Base-by-base conservation (phyloP, 768 basidiomycete species). In the Tricholoma saponaceum region DNA sequence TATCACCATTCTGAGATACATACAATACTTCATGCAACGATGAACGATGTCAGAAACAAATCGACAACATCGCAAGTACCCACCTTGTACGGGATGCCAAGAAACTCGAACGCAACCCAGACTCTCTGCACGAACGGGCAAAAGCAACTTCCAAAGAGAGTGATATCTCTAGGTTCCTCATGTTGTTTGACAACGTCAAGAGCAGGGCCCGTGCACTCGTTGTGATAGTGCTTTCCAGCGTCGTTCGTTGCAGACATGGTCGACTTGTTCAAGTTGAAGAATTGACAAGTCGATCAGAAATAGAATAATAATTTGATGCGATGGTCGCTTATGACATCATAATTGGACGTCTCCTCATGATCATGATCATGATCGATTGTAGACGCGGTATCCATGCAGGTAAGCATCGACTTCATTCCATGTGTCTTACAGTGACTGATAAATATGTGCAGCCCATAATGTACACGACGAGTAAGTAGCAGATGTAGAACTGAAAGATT, bases 61-160 rank as follows among this genome's bases (percentile, higher is more conserved):
- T 8, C 28, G 4, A n/a, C 37, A 20, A n/a, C n/a, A 28, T 20
- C 9, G 2, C 5, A 25, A 18, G 13, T 30, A 52, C 74, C 50
- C 56, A 87, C 88, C 67, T 85, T 82, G 72, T 95, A 92, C 2
- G 84, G 81, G 46, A 92, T 81, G 1, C 76, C 79, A 20, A 90
- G 80, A 59, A 81, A 79, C 68, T 93, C 90, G 28, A 92, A 75
- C 0, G 84, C 79, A 18, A 85, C 78, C 91, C 92, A 94, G 2
- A 83, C 88, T 14, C 91, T 78, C 69, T 92, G 90, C 1, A 92
- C 90, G 66, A 92, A 92, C 0, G 89, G 89, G 66, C 89, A 91
- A 65, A 90, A 90, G 66, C 87, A 90, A 53, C 82, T 79, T 8
- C 77, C 84, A 61, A 90, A 92, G 22, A 93, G 75, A 0, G 82